Percentiles rank a stretch among this genome's conserved stretches.
These are phyloP conservation scores for Floccularia luteovirens DNA, from an alignment of 768 basidiomycete species.

Conservation along the genomic window DNA sequence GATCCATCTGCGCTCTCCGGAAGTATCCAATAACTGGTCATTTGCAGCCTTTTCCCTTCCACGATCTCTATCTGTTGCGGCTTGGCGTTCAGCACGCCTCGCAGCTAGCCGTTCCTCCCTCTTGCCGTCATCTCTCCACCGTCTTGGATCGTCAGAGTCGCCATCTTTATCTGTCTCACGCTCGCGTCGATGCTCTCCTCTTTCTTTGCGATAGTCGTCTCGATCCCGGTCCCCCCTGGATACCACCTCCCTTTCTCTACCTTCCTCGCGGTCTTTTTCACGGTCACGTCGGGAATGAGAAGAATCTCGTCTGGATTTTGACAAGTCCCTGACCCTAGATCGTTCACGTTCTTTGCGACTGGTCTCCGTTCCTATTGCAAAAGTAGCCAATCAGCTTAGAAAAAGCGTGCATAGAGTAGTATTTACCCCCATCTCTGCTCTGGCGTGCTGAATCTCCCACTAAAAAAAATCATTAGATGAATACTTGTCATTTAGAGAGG, in stretches of 20 bases:
- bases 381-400: no score
- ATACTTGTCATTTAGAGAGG: slow-evolving; percentile 8
- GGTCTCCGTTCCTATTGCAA: slow-evolving; percentile 9
- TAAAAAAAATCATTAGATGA: slow-evolving; percentile 7
- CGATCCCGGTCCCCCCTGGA: slow-evolving; percentile 22
- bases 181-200: slow-evolving; percentile 26
- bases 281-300: slow-evolving; percentile 46
- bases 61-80: slow-evolving; percentile 29
- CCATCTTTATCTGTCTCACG: slow-evolving; percentile 33
- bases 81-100: slow-evolving; percentile 43
- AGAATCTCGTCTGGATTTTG: slow-evolving; percentile 49
- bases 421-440: slow-evolving; percentile 57
- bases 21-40: slow-evolving; percentile 34
- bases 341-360: slow-evolving; percentile 61
- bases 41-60: slow-evolving; percentile 34
- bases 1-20: slow-evolving; percentile 49
- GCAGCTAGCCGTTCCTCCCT: slow-evolving; percentile 68
- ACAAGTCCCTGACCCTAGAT: slow-evolving; percentile 58
- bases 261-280: slow-evolving; percentile 22
- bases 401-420: not conserved
- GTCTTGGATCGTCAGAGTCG: slow-evolving; percentile 62
- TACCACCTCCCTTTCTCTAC: slow-evolving; percentile 34
- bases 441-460: slow-evolving; percentile 43
- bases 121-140: slow-evolving; percentile 80
- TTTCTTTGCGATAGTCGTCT: slow-evolving; percentile 32